Conservation (phyloP, 345 rosid genomes). For the Brassica nigra region DNA sequence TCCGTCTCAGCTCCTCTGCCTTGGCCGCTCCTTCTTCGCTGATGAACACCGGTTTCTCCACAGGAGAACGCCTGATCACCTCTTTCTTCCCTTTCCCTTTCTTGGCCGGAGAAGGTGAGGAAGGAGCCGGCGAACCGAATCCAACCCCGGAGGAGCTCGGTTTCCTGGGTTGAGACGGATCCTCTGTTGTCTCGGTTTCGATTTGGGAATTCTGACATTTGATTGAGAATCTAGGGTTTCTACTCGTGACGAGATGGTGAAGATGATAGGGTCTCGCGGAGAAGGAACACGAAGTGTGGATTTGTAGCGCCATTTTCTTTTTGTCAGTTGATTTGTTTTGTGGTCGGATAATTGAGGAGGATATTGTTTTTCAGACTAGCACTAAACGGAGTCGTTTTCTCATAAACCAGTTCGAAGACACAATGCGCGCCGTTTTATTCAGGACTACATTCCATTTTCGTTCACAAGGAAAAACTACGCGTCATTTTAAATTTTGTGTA, state of each 20-base stretch:
- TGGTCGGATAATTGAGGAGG: neutral
- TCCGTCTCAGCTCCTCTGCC: slow-evolving; percentile 58
- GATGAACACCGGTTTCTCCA: slow-evolving; percentile 59
- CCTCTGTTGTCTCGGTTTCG: slow-evolving; percentile 47
- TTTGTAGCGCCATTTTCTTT: slow-evolving; percentile 74
- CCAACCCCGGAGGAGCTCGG: slow-evolving; percentile 55
- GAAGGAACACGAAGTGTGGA: slow-evolving; percentile 45
- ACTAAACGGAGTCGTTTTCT: neutral
- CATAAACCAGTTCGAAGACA: neutral
- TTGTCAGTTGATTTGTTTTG: slow-evolving; percentile 7
- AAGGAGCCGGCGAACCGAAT: slow-evolving; percentile 53
- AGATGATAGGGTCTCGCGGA: slow-evolving; percentile 37
- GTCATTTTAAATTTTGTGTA: neutral
- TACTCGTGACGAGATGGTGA: slow-evolving; percentile 27
- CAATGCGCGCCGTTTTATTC: neutral
- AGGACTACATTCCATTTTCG: neutral
- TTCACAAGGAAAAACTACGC: neutral
- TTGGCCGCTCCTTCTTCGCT: slow-evolving; percentile 57
- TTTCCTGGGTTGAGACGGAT: slow-evolving; percentile 47
- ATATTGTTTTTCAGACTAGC: neutral
- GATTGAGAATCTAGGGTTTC: slow-evolving; percentile 46
- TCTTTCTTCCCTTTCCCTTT: slow-evolving; percentile 54
- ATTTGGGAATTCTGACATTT: slow-evolving; percentile 49
- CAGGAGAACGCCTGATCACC: slow-evolving; percentile 63
- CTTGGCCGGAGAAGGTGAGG: slow-evolving; percentile 36